phyloP scores from a whole-genome alignment of 306 rosid species.

The Styphnolobium japonicum region DNA sequence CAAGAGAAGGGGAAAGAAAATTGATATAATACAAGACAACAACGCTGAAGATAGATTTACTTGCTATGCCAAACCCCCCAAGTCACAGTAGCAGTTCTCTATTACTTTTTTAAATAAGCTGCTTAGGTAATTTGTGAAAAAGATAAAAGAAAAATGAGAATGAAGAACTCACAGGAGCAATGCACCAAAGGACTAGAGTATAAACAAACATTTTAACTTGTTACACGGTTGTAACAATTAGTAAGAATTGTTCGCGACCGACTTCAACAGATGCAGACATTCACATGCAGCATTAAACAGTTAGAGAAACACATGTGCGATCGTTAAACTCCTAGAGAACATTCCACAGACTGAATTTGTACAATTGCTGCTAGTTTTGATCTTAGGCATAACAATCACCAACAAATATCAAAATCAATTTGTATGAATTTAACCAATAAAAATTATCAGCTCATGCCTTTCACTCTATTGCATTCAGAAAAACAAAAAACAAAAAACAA shows the following conservation, averaged over 20 bases:
- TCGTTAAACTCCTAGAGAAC: neutral
- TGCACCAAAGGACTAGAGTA: neutral
- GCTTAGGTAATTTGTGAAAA: neutral
- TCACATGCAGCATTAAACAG: neutral
- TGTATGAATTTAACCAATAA: neutral
- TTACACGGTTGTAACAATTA: no score
- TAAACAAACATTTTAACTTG: neutral
- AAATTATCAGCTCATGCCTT: neutral
- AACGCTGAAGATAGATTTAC: neutral
- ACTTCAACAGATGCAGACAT: neutral
- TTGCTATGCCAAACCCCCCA: constrained; percentile 2
- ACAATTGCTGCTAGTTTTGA: neutral
- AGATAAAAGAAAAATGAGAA: neutral
- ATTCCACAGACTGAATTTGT: neutral
- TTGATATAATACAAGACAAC: neutral
- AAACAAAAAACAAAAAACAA: no score
- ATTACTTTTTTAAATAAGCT: neutral
- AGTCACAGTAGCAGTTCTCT: neutral
- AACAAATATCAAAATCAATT: neutral
- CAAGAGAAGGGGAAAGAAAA: neutral
- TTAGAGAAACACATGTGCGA: neutral
- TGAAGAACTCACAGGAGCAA: neutral
- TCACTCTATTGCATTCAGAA: neutral
- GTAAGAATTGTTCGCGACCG: neutral
- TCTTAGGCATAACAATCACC: constrained; percentile 8